Evolutionary conservation across 306 rosid genomes (phyloP).

Genomic region (Vigna angularis): DNA sequence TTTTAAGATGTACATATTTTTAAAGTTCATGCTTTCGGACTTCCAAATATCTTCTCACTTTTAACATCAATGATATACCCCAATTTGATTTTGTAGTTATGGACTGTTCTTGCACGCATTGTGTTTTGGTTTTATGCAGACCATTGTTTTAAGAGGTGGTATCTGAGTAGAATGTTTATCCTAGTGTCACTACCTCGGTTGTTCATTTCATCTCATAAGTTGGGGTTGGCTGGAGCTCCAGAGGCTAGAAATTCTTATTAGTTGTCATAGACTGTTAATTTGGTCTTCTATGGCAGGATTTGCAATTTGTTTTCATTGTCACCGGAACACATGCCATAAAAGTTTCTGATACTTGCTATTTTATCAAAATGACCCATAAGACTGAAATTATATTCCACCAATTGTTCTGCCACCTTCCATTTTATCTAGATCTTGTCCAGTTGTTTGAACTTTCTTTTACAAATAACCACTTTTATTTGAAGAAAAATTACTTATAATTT

Average conservation of each 20-base stretch:
- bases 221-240: too few relatives aligned
- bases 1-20: slow-evolving; percentile 20
- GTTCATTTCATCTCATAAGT: not conserved
- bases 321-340: not conserved
- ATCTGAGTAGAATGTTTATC: slow-evolving; percentile 21
- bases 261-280: too few relatives aligned
- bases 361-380: slow-evolving; percentile 17
- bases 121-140: slow-evolving; percentile 28
- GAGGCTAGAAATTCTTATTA: too few relatives aligned
- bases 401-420: not conserved
- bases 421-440: not conserved
- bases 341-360: not conserved
- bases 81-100: slow-evolving; percentile 8
- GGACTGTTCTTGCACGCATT: not conserved
- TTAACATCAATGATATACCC: slow-evolving; percentile 9
- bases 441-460: not conserved
- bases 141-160: slow-evolving; percentile 1
- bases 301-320: not conserved
- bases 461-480: not conserved
- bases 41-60: not conserved
- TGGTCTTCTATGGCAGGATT: not conserved
- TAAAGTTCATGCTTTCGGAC: slow-evolving; percentile 3
- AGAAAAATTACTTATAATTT: not conserved
- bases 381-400: not conserved
- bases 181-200: not conserved